Evolutionary conservation across 2,329 filamentous ascomycete genomes (phyloP).

Genomic region (Colletotrichum musae): DNA sequence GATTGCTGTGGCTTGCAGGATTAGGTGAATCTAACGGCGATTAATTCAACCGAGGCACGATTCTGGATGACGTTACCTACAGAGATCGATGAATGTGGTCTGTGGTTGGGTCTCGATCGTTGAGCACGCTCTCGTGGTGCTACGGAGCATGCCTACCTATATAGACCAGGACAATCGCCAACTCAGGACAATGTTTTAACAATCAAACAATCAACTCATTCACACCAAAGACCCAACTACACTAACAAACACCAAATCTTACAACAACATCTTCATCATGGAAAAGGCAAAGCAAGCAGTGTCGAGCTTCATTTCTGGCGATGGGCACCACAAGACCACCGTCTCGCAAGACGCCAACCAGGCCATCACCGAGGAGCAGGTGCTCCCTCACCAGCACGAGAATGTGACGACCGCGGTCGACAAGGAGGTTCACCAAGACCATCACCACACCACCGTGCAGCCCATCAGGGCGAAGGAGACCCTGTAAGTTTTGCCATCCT

Average conservation of each 20-base stretch:
- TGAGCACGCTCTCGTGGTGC: not conserved
- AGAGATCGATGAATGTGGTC: not conserved
- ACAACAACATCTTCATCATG: constrained; percentile 59
- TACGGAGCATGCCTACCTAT: not conserved
- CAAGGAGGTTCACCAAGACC: constrained; percentile 79
- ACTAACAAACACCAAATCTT: not conserved
- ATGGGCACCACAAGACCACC: constrained; percentile 78
- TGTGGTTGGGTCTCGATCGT: not conserved
- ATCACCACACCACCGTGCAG: constrained; percentile 79
- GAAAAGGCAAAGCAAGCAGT: constrained; percentile 76
- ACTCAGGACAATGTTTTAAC: not conserved
- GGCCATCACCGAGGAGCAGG: constrained; percentile 71
- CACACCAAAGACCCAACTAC: rapidly evolving
- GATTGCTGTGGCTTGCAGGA: not conserved
- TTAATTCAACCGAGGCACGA: not conserved
- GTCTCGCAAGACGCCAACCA: constrained; percentile 76
- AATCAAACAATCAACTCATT: too few species aligned
- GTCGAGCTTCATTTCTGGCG: constrained; percentile 70
- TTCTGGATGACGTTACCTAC: not conserved
- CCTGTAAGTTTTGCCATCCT: constrained; percentile 57
- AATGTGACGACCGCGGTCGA: constrained; percentile 74
- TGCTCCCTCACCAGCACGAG: constrained; percentile 74
- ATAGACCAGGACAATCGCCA: not conserved
- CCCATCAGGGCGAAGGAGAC: constrained; percentile 62
- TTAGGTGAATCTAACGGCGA: not conserved